Evolutionary conservation across 2,329 filamentous ascomycete genomes (phyloP).

Genomic region (Monascus ruber): DNA sequence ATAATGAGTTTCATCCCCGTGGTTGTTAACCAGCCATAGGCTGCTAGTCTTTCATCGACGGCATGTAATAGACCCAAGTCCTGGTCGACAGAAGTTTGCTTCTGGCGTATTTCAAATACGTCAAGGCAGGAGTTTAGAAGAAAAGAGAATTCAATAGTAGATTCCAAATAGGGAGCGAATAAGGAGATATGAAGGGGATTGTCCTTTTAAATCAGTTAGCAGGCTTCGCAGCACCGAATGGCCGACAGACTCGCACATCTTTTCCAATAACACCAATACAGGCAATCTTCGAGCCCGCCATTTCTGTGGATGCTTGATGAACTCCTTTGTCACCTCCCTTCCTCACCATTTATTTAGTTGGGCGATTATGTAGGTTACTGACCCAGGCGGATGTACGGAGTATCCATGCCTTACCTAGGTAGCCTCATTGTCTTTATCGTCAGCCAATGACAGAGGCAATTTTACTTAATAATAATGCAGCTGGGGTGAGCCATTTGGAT

Average conservation of each 20-base stretch:
- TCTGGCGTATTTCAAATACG: constrained; percentile 77
- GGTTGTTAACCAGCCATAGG: constrained; percentile 95
- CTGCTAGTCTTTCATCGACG: constrained; percentile 81
- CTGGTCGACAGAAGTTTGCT: constrained; percentile 61
- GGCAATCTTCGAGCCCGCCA: constrained; percentile 63
- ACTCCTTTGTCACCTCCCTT: no score
- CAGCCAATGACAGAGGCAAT: no score
- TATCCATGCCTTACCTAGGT: no score
- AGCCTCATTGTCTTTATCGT: no score
- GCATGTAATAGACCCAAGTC: constrained; percentile 88
- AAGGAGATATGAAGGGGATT: constrained; percentile 89
- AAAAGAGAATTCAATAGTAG: constrained; percentile 73
- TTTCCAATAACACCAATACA: constrained; percentile 91
- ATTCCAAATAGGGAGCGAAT: constrained; percentile 61
- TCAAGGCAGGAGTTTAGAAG: constrained; percentile 85
- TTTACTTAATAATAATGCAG: no score
- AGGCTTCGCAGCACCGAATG: constrained; percentile 1
- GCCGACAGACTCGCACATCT: constrained; percentile 49
- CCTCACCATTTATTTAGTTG: no score
- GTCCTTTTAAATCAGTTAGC: constrained; percentile 49
- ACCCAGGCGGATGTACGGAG: no score
- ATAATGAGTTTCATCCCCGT: constrained; percentile 86
- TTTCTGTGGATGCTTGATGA: constrained; percentile 9
- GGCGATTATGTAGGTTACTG: no score
- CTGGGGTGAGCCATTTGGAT: no score